Evolutionary conservation across 1,284 basidiomycete genomes (phyloP).

Genomic region (Phylloboletellus chloephorus): DNA sequence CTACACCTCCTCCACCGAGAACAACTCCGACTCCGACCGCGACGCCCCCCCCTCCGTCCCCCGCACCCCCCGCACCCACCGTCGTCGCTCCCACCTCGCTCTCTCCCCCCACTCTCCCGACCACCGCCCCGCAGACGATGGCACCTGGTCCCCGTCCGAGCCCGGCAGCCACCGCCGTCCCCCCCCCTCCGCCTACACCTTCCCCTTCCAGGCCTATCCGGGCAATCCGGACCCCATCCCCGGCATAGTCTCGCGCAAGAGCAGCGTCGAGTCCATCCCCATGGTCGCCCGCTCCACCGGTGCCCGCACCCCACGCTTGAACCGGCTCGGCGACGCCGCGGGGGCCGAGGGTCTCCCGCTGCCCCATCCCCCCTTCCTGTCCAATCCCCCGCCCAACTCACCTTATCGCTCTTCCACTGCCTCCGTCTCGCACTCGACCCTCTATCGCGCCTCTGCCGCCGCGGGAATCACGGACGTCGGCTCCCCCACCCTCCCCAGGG

Average conservation of each 20-base stretch:
- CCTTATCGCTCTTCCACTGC: constrained; percentile 35
- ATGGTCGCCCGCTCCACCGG: constrained; percentile 18
- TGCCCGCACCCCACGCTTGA: constrained; percentile 10
- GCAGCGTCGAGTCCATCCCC: constrained; percentile 35
- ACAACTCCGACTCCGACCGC: constrained; percentile 26
- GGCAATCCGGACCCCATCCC: constrained; percentile 59
- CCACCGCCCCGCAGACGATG: constrained; percentile 12
- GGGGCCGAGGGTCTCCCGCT: constrained; percentile 28
- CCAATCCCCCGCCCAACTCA: constrained; percentile 30
- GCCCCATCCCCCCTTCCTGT: constrained; percentile 54
- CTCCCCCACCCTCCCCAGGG: constrained; percentile 24
- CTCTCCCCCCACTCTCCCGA: constrained; percentile 12
- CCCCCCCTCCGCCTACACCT: constrained; percentile 47
- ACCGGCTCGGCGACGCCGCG: constrained; percentile 22
- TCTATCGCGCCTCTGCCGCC: constrained; percentile 29
- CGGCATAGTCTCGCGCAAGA: constrained; percentile 30
- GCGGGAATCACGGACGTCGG: constrained; percentile 16
- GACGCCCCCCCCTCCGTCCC: constrained; percentile 15
- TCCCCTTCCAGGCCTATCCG: constrained; percentile 53
- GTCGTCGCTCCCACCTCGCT: constrained; percentile 30
- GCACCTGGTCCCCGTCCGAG: constrained; percentile 15
- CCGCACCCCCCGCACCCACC: constrained; percentile 19
- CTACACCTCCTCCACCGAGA: constrained; percentile 16
- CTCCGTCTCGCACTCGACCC: constrained; percentile 22
- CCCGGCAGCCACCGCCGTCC: constrained; percentile 15